Evolutionary conservation across 2,329 filamentous ascomycete species (phyloP), one percentile per base, ranked within the genome.

Genomic region (Fusarium sp.): DNA sequence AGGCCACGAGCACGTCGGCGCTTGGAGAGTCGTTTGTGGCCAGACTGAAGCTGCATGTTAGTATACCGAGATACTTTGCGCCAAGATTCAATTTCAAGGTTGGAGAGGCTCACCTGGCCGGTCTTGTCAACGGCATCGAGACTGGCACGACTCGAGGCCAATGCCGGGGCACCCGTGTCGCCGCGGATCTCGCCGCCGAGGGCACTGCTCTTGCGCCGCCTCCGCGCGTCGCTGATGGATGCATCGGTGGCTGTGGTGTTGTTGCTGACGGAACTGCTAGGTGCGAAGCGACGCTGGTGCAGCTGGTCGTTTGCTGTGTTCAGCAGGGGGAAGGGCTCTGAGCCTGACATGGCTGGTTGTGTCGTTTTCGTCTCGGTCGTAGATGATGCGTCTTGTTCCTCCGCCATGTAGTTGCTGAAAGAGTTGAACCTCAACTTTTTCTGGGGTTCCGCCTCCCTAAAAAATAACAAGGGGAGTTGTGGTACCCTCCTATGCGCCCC

Each of bases 301-400:
- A 87, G 80, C 77, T 88, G 86, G 72, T 89, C 86, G 71, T 85
- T 84, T 60, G 86, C 83, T 59, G 85, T 84, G 80, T 85, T 88
- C 74, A 90, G 84, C 42, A 87, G 82, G 64, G 89, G 89, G 70
- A 90, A 90, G 22, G 89, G 89, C 80, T 90, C 88, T 70, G 84
- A 80, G 66, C 79, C 81, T 45, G 86, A 81, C 86, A 88, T 88
- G 76, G 59, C 61, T 54, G 66, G 57, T 38, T 50, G 58, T 13
- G 54, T 62, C 7, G 58, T 63, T 8, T 64, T 63, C 14, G 47
- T 3, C 13, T 16, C 6, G 27, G 59, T 31, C 11, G 42, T 29
- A 24, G 27, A 16, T 29, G 63, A 31, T 52, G 54, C 22, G 29
- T 27, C 31, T 34, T 34, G 7, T 45, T 31, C 38, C 35, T 66